A percentile compares a stretch with the other conserved stretches of the same genome.
Evolutionary conservation across 2,329 filamentous ascomycete species (phyloP).

Genomic region (Ramularia endophylla): DNA sequence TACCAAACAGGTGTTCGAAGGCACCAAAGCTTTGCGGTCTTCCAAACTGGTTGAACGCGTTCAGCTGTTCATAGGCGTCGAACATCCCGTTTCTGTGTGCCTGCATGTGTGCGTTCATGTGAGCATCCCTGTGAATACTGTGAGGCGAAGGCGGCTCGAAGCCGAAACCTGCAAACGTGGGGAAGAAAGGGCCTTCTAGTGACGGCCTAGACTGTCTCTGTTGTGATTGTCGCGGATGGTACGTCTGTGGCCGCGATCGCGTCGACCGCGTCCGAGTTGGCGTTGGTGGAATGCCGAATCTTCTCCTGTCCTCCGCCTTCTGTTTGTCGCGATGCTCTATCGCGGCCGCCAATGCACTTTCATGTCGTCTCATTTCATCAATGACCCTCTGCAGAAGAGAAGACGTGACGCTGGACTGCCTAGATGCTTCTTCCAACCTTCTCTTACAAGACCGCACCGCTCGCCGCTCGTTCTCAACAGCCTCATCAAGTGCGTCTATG

Average conservation of each 20-base stretch:
- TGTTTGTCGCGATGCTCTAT: slow-evolving; percentile 11
- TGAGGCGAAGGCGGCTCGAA: slow-evolving; percentile 5
- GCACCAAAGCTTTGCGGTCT: slow-evolving; percentile 7
- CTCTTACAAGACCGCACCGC: slow-evolving; percentile 20
- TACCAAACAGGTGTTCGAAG: slow-evolving; percentile 14
- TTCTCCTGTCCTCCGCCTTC: slow-evolving; percentile 8
- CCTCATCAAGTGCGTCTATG: slow-evolving; percentile 19
- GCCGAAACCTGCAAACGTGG: slow-evolving; percentile 9
- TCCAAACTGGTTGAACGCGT: slow-evolving; percentile 11
- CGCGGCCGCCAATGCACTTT: slow-evolving; percentile 14
- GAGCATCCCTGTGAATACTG: slow-evolving; percentile 10
- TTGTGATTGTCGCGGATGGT: slow-evolving; percentile 8
- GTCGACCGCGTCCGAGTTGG: too few relatives aligned
- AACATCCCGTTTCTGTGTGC: too few relatives aligned
- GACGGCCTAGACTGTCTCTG: slow-evolving; percentile 4
- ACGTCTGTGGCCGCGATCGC: slow-evolving; percentile 2
- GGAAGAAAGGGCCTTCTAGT: slow-evolving; percentile 13
- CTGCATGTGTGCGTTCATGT: too few relatives aligned
- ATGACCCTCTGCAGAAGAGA: slow-evolving; percentile 19
- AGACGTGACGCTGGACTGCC: slow-evolving; percentile 17
- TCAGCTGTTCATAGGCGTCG: slow-evolving; percentile 15
- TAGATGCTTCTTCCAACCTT: slow-evolving; percentile 22
- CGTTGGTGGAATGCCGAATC: too few relatives aligned
- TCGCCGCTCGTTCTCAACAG: slow-evolving; percentile 18
- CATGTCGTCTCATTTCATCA: slow-evolving; percentile 22